Evolutionary conservation across 176 grass and related monocot genomes (phyloP).

Genomic region (Oryza coarctata): DNA sequence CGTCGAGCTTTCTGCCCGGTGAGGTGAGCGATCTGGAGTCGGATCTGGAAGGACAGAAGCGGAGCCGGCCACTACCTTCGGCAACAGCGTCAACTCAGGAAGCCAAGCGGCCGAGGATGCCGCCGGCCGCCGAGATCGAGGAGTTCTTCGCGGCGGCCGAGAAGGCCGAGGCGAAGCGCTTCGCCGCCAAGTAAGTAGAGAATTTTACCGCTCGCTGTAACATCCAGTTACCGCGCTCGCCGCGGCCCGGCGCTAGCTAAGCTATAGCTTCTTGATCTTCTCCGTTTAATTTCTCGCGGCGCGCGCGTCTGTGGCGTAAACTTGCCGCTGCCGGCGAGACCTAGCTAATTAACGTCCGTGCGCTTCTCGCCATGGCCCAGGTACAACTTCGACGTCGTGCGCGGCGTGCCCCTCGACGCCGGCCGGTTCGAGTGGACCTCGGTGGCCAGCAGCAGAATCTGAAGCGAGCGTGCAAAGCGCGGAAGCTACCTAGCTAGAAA

Average conservation of each 20-base stretch:
- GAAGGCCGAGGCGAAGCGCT: conserved; percentile 53
- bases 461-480: conserved; percentile 27
- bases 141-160: conserved; percentile 77
- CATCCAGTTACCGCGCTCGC: neutral
- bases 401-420: conserved; percentile 57
- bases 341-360: conserved; percentile 11
- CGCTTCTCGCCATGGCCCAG: conserved; percentile 27
- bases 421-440: conserved; percentile 75
- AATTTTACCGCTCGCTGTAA: neutral
- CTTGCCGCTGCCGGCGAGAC: conserved; percentile 1
- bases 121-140: conserved; percentile 57
- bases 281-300: neutral
- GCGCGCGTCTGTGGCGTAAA: neutral
- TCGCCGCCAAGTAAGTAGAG: conserved; percentile 68
- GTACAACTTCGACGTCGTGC: conserved; percentile 83
- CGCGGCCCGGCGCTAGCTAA: neutral
- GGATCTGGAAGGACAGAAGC: conserved; percentile 33
- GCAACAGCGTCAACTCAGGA: neutral
- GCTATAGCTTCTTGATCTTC: neutral
- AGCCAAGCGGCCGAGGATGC: conserved; percentile 13
- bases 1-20: conserved; percentile 41
- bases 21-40: conserved; percentile 66
- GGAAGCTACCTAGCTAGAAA: neutral
- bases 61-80: neutral
- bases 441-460: conserved; percentile 46